phyloP scores from a whole-genome alignment of 768 basidiomycete species.

The Macrocybe gigantea region DNA sequence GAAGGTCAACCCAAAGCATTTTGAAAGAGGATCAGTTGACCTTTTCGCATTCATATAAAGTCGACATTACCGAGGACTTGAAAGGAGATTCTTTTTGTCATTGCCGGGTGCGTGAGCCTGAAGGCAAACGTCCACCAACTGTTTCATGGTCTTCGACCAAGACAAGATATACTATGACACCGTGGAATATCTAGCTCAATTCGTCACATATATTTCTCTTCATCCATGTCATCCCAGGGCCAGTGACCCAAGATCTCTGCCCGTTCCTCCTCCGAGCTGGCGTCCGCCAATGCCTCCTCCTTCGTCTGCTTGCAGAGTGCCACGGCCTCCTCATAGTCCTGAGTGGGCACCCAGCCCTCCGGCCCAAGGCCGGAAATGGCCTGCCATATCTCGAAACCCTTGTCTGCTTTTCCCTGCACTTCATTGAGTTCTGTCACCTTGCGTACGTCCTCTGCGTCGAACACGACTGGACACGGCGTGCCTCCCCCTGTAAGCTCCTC shows the following conservation, averaged over 20 bases:
- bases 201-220: constrained; percentile 34
- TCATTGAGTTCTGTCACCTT: constrained; percentile 32
- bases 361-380: constrained; percentile 23
- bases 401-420: constrained; percentile 22
- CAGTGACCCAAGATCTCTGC: constrained; percentile 33
- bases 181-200: too few species aligned
- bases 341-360: constrained; percentile 39
- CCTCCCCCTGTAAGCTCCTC: constrained; percentile 30
- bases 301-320: constrained; percentile 25
- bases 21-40: too few species aligned
- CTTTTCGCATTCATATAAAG: too few species aligned
- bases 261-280: constrained; percentile 28
- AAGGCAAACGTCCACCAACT: too few species aligned
- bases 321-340: constrained; percentile 35
- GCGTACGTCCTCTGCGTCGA: constrained; percentile 38
- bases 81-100: too few species aligned
- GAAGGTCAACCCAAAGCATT: too few species aligned
- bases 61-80: too few species aligned
- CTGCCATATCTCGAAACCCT: constrained; percentile 19
- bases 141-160: too few species aligned
- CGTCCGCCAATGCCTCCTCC: constrained; percentile 24
- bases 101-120: too few species aligned
- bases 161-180: too few species aligned
- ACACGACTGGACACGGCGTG: constrained; percentile 38
- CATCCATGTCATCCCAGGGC: constrained; percentile 44